Base-by-base conservation (phyloP, 1,139 yeast genomes). In the Pichia sp. region DNA sequence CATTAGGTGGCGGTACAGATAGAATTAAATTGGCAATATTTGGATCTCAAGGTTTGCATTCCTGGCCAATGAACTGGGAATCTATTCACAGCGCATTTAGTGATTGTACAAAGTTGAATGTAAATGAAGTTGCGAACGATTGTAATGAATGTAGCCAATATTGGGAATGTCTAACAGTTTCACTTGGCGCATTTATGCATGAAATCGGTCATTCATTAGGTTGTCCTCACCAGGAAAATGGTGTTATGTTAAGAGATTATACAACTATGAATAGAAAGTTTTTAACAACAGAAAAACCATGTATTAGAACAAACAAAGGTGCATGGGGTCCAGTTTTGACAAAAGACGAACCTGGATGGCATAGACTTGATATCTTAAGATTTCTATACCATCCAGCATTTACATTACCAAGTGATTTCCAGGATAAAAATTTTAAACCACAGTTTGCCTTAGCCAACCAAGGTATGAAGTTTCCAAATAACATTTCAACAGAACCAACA, bases 161-260 rank as follows among this genome's bases (percentile, higher is more conserved):
- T 48, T 92, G 96, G 96, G 97, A 89, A 65, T 86, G 95, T 59
- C 68, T 85, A 40, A 84, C 85, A 53, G 76, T 92, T 39, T 88
- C 97, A 1, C 65, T 87, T 62, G 97, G 98, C 39, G 97, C 97
- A 0, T 89, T 88, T 59, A 75, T 90, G 85, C 98, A 92, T 64
- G 97, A 92, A 63, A 83, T 89, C 47, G 97, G 98, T 2, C 97
- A 92, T 63, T 69, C 79, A 27, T 70, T 90, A 39, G 96, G 97
- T 0, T 85, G 94, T 56, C 97, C 97, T 1, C 97, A 92, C 65
- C 95, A 89, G 66, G 85, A 81, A 4, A 71, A 74, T 57, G 97
- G 97, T 18, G 85, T 90, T 24, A 92, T 92, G 97, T 67, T 88
- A 41, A 73, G 97, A 53, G 96, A 86, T 55, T 92, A 90, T 61